Percentiles rank a stretch among this genome's conserved stretches.
Evolutionary conservation across 2,329 filamentous ascomycete genomes (phyloP).

Genomic region (Colletotrichum godetiae): DNA sequence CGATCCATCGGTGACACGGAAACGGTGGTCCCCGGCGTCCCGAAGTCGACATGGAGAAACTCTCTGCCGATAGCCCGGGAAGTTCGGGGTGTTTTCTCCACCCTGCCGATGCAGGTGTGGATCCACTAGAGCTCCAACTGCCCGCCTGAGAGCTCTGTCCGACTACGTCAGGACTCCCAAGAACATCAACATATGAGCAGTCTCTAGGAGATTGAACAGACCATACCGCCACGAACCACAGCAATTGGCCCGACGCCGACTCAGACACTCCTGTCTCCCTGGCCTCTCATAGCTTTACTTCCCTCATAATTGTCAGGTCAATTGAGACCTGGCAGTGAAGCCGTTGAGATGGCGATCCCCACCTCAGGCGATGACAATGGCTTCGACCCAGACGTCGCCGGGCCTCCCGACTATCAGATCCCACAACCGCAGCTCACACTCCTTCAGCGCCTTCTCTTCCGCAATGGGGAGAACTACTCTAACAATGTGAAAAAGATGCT

Average conservation of each 20-base stretch:
- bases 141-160: conserved; percentile 3
- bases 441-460: conserved; percentile 6
- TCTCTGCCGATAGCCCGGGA: conserved; percentile 20
- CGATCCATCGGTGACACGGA: not conserved
- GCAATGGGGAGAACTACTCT: conserved; percentile 2
- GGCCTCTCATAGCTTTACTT: not conserved
- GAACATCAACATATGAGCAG: not conserved
- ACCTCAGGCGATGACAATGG: not conserved
- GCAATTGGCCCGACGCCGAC: not conserved
- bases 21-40: not conserved
- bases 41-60: conserved; percentile 21
- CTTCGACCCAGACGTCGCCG: not conserved
- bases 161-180: conserved; percentile 25
- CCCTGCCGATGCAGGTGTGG: conserved; percentile 3
- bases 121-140: conserved; percentile 26
- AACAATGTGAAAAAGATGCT: not conserved
- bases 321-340: conserved; percentile 4
- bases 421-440: conserved; percentile 7
- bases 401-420: conserved; percentile 4
- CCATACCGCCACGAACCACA: not conserved
- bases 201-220: not conserved
- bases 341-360: conserved; percentile 6
- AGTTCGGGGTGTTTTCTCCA: not conserved
- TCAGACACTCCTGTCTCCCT: not conserved
- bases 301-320: not conserved